Base-by-base conservation (phyloP, 768 basidiomycete species). In the Trametes elegans region DNA sequence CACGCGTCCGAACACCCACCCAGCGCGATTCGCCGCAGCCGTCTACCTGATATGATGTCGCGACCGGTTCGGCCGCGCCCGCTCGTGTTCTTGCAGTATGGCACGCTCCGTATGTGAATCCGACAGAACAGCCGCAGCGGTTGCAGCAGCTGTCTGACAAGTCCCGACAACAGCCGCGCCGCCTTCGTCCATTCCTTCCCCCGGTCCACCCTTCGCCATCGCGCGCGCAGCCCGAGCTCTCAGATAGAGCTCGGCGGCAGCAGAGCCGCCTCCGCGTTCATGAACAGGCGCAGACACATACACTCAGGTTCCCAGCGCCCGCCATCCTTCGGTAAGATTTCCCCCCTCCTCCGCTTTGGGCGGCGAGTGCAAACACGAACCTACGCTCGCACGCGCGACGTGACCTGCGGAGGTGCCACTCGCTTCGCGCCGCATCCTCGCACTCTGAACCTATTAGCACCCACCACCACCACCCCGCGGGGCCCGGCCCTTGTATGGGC, bases 231-330 rank as follows among this genome's bases (percentile, higher is more conserved):
- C 16, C 16, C n/a, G 49, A 18, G 39, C 26, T 36, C 34, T 57
- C 55, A 57, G 49, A 50, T 57, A 57, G 55, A 50, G 44, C 55
- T 50, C n/a, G 21, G 29, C 49, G 49, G 35, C 9, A 21, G 48
- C 34, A n/a, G n/a, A n/a, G n/a, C n/a, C n/a, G n/a, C n/a, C n/a
- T n/a, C n/a, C n/a, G n/a, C n/a, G n/a, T n/a, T n/a, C n/a, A n/a
- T n/a, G n/a, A n/a, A n/a, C n/a, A n/a, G n/a, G n/a, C n/a, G n/a
- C 13, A 16, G 3, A 40, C 32, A 3, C 49, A 28, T 21, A n/a
- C n/a, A n/a, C 41, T 26, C 24, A 26, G 38, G 16, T n/a, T n/a
- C 13, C 16, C 18, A 19, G 16, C 41, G 11, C 41, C 3, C 41
- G n/a, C 13, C 23, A 14, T 47, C 24, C 14, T 45, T 23, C 42